Evolutionary conservation across 495 filamentous ascomycete species (phyloP).

Genomic region (Tuber brumale): DNA sequence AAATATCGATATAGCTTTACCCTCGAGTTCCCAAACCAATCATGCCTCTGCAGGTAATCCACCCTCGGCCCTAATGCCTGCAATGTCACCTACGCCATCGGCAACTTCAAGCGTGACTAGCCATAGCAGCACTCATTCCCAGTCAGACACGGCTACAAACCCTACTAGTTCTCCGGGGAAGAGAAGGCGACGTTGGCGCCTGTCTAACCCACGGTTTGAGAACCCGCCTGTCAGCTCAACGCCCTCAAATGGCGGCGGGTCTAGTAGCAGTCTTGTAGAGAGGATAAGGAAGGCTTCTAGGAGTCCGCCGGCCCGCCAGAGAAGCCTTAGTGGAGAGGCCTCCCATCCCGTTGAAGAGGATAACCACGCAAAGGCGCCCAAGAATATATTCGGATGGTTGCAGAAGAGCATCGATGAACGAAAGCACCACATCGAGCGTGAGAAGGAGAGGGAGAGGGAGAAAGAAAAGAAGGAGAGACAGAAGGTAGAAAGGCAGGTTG

Average conservation of each 20-base stretch:
- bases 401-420: slow-evolving; percentile 75
- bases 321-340: slow-evolving; percentile 38
- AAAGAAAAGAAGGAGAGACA: slow-evolving; percentile 41
- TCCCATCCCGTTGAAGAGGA: slow-evolving; percentile 47
- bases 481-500: background rate
- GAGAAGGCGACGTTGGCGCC: slow-evolving; percentile 69
- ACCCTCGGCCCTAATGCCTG: slow-evolving; percentile 74
- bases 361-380: slow-evolving; percentile 49
- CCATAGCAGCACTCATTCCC: slow-evolving; percentile 35
- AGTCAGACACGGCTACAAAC: slow-evolving; percentile 34
- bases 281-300: slow-evolving; percentile 47
- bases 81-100: slow-evolving; percentile 53
- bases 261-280: slow-evolving; percentile 58
- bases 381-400: slow-evolving; percentile 74
- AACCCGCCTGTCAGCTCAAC: slow-evolving; percentile 47
- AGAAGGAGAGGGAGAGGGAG: slow-evolving; percentile 44
- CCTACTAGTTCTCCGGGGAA: slow-evolving; percentile 46
- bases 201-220: slow-evolving; percentile 60
- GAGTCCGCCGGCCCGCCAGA: slow-evolving; percentile 37
- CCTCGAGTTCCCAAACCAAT: background rate
- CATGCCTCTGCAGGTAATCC: slow-evolving; percentile 56
- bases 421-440: slow-evolving; percentile 56
- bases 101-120: slow-evolving; percentile 42
- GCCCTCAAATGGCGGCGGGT: slow-evolving; percentile 48
- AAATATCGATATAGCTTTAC: background rate